Evolutionary conservation across 192 early-diverging fungal species (phyloP), one percentile per base, ranked within the genome.

Genomic region (Coemansia aciculifera): DNA sequence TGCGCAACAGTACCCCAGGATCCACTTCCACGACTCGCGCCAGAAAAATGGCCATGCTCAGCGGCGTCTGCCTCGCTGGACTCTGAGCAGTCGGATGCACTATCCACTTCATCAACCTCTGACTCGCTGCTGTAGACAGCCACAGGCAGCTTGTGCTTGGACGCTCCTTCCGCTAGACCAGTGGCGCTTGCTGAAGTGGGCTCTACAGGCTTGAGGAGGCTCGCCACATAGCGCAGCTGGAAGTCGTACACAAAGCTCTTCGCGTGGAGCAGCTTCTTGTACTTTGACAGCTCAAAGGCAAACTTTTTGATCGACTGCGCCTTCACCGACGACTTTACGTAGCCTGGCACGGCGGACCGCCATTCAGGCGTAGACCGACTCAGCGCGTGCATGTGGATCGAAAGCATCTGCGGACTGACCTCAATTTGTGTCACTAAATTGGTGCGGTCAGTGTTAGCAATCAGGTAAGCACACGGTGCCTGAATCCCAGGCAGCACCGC

Each of bases 241-340:
- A 81, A 85, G 71, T 85, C 84, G 29, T 78, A 81, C 21, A 81
- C 70, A 69, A 85, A 85, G 72, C 79, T 81, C 59, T 75, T 81
- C 5, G 67, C 68, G 31, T 85, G 84, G 19, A 85, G 76, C 42
- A 85, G 73, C 73, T 85, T 85, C 39, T 78, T 85, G 75, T 71
- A 74, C 66, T 78, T 72, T 66, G 84, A 74, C 54, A 78, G 71
- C 40, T 85, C 78, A 59, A 78, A 78, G 10, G 80, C 77, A 29
- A 83, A 83, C 51, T 74, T 66, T 52, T 83, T 74, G 72, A 78
- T 83, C 44, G 80, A 78, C 57, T 62, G 62, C 54, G 66, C 66
- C 57, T 64, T 77, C 40, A 83, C 56, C 11, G 80, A 71, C 29
- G 80, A 78, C n/a, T 66, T 51, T 34, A 83, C 59, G 13, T 83